Base-by-base conservation (phyloP, 2,329 filamentous ascomycete species). In the Epichloe brachyelytri region DNA sequence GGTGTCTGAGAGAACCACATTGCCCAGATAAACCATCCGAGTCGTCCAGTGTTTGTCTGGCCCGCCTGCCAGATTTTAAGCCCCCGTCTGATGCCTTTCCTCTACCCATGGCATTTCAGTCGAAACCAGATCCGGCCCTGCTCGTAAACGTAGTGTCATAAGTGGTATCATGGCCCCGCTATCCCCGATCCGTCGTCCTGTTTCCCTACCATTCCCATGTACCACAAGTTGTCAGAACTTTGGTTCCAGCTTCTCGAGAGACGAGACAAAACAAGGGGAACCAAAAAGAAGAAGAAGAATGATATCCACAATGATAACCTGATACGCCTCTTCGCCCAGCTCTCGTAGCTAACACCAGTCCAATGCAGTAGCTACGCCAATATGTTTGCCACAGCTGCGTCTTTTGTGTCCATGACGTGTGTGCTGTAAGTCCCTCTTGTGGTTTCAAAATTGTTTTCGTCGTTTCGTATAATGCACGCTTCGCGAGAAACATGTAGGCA, bases 161-260 rank as follows among this genome's bases (percentile, higher is more conserved):
- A 62, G 54, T 65, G 61, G 64, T 67, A 66, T 67, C 63, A 62
- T 65, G 59, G 58, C 59, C 56, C 61, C 56, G 54, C 53, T 57
- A 51, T 53, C 58, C 54, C 56, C 56, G 55, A 57, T 57, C 58
- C 55, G 55, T 55, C 56, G 55, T 55, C 54, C 59, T 58, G 36
- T 41, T 34, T 41, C n/a, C 48, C 20, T 48, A 17, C 14, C 22
- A 41, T 36, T 37, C 44, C 40, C 44, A 45, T 38, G 38, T 38
- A 14, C 39, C 57, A 55, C 54, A 57, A 54, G 60, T 55, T 58
- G 59, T 52, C 59, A 57, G 57, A 58, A 57, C 55, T 59, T 58
- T 53, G 7, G 26, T 55, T 19, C 51, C 49, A 20, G 36, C 48
- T 41, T 34, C 43, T 38, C 44, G 51, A 46, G 30, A 46, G 30